Percentiles rank a stretch among this genome's conserved stretches.
These are phyloP conservation scores for Colletotrichum filicis DNA, from an alignment of 2,329 filamentous ascomycete species.

Conservation along the genomic window DNA sequence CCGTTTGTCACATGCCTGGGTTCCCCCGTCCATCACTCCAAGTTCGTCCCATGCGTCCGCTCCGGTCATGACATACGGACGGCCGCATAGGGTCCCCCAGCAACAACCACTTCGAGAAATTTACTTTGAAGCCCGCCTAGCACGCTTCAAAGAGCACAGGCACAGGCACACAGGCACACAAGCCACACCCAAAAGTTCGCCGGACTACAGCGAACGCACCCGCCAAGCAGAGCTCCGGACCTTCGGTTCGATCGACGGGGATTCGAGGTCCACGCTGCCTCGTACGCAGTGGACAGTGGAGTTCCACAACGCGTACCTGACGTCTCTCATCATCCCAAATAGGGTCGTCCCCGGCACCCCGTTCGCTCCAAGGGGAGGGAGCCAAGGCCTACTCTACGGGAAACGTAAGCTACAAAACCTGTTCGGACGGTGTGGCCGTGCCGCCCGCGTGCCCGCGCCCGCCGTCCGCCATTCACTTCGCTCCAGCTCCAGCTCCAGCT, in stretches of 20 bases:
- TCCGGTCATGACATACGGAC: conserved; percentile 25
- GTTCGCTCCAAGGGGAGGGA: conserved; percentile 28
- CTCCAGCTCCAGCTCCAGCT: background rate
- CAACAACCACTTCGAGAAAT: background rate
- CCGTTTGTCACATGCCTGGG: conserved; percentile 19
- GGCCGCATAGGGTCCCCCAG: conserved; percentile 18
- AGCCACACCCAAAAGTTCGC: background rate
- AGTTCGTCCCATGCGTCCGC: conserved; percentile 28
- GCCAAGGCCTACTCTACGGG: conserved; percentile 31
- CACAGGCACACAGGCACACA: background rate
- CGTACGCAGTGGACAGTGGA: conserved; percentile 24
- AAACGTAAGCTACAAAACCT: conserved; percentile 34
- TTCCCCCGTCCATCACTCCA: conserved; percentile 20
- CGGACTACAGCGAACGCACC: background rate
- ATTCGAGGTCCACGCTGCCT: conserved; percentile 30
- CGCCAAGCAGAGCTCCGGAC: conserved; percentile 25
- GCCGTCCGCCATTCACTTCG: conserved; percentile 16
- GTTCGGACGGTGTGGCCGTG: conserved; percentile 34
- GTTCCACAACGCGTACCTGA: conserved; percentile 20
- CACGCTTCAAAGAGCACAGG: background rate
- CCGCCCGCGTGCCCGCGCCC: conserved; percentile 25
- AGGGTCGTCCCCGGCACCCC: conserved; percentile 27
- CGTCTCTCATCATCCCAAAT: conserved; percentile 28
- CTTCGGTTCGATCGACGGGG: conserved; percentile 15
- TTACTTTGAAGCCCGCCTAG: background rate